These are phyloP conservation scores for Trichocladium uniseriatum DNA, from an alignment of 495 filamentous ascomycete genomes.

Conservation along the genomic window DNA sequence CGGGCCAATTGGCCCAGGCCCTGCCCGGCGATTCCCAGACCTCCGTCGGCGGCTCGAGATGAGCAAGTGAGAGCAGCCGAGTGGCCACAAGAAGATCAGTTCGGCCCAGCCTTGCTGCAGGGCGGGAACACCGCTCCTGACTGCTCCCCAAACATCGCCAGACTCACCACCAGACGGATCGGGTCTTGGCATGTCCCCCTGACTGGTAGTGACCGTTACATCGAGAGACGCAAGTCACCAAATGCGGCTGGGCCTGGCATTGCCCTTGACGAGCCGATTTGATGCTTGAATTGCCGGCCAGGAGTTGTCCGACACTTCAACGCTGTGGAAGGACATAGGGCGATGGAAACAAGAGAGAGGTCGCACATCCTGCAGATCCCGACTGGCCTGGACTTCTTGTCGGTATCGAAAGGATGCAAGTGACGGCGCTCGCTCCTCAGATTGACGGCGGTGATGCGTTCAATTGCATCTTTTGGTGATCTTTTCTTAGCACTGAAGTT, in stretches of 20 bases:
- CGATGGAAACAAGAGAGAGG: not conserved
- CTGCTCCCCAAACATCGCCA: not conserved
- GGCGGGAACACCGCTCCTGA: not conserved
- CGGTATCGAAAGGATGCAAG: not conserved
- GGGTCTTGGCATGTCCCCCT: constrained; percentile 1
- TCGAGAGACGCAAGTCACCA: constrained; percentile 6
- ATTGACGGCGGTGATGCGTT: too few relatives aligned
- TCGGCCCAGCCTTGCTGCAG: not conserved
- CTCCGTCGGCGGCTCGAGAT: constrained; percentile 22
- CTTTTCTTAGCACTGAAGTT: too few relatives aligned
- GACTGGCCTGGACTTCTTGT: not conserved
- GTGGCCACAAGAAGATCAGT: constrained; percentile 18
- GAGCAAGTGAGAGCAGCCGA: constrained; percentile 19
- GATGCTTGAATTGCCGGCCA: not conserved
- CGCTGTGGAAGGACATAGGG: not conserved
- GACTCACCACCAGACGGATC: constrained; percentile 10
- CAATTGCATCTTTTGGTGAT: too few relatives aligned
- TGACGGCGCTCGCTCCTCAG: too few relatives aligned
- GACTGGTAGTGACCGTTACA: not conserved
- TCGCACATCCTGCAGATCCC: constrained; percentile 4
- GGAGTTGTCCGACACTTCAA: not conserved
- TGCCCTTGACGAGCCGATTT: too few relatives aligned
- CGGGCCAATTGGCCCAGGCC: constrained; percentile 17
- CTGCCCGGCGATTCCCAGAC: not conserved
- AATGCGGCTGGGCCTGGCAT: constrained; percentile 2